Percentiles rank a stretch among this genome's conserved stretches.
These are phyloP conservation scores for Hypoxylon sp. DNA, from an alignment of 2,329 filamentous ascomycete genomes.

Conservation along the genomic window DNA sequence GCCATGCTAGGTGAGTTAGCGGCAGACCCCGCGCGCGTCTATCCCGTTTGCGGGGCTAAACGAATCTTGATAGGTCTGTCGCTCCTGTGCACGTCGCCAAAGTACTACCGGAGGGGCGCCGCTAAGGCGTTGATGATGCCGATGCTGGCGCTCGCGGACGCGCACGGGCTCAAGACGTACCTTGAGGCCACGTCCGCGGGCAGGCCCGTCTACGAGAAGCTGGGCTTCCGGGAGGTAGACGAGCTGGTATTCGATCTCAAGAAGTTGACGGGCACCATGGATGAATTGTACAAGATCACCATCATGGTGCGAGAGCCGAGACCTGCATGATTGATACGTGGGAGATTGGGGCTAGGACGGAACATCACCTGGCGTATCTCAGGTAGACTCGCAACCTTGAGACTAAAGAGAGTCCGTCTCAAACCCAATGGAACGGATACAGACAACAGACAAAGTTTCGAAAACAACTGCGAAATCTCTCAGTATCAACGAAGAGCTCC, in stretches of 20 bases:
- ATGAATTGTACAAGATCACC: conserved; percentile 32
- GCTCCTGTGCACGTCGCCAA: conserved; percentile 47
- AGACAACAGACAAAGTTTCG: too few species aligned
- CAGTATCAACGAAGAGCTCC: too few species aligned
- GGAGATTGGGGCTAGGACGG: too few species aligned
- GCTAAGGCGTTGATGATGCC: conserved; percentile 47
- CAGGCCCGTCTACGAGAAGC: conserved; percentile 48
- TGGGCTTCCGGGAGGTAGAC: conserved; percentile 50
- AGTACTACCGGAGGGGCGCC: conserved; percentile 48
- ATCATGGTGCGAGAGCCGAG: conserved; percentile 45
- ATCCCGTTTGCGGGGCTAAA: not conserved
- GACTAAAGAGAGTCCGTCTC: too few species aligned
- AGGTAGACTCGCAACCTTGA: too few species aligned
- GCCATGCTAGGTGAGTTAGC: conserved; percentile 43
- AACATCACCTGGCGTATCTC: too few species aligned
- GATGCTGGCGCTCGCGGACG: conserved; percentile 49
- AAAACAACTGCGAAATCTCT: not conserved
- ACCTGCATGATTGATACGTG: not conserved
- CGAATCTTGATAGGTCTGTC: conserved; percentile 44
- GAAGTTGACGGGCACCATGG: conserved; percentile 26
- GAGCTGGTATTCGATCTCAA: conserved; percentile 39
- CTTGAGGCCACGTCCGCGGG: conserved; percentile 51
- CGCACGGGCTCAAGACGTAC: conserved; percentile 44
- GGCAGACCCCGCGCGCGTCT: not conserved
- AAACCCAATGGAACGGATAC: too few species aligned